Percentiles rank a stretch among this genome's conserved stretches.
phyloP scores from a whole-genome alignment of 2,329 filamentous ascomycete genomes.

The Colletotrichum filicis region DNA sequence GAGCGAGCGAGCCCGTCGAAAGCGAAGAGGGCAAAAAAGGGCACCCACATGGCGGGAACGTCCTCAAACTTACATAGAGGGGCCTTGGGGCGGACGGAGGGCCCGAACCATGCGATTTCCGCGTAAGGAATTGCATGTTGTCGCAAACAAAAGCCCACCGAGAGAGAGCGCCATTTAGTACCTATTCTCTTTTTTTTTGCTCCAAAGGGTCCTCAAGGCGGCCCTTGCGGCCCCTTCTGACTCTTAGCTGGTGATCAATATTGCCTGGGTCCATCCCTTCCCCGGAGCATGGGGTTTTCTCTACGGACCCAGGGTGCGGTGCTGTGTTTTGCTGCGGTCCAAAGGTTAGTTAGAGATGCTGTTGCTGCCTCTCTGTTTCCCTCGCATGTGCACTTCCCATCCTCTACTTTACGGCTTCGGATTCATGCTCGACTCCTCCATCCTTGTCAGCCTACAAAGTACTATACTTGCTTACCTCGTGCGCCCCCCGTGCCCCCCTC shows the following conservation, averaged over 20 bases:
- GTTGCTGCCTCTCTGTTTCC: neutral
- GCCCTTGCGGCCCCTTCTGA: neutral
- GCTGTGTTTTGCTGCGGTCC: neutral
- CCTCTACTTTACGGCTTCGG: neutral
- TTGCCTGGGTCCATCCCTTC: constrained; percentile 17
- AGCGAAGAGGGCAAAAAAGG: neutral
- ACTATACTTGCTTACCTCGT: neutral
- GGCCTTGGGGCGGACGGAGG: constrained; percentile 21
- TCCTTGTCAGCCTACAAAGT: neutral
- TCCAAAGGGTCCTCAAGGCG: neutral
- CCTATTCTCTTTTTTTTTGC: neutral
- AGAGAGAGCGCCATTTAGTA: no score
- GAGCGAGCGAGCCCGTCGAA: neutral
- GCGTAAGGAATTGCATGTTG: neutral
- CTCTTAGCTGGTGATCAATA: neutral
- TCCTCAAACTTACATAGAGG: constrained; percentile 4
- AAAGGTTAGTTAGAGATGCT: neutral
- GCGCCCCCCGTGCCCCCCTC: neutral
- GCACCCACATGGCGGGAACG: constrained; percentile 8
- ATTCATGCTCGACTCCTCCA: neutral
- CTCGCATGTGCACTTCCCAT: constrained; percentile 3
- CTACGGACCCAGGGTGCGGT: no score
- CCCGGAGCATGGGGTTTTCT: neutral
- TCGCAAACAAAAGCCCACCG: neutral
- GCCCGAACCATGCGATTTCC: constrained; percentile 20